A percentile compares a stretch with the other conserved stretches of the same genome.
Conservation (phyloP, 2,329 filamentous ascomycete species). For the Colletotrichum liriopes region DNA sequence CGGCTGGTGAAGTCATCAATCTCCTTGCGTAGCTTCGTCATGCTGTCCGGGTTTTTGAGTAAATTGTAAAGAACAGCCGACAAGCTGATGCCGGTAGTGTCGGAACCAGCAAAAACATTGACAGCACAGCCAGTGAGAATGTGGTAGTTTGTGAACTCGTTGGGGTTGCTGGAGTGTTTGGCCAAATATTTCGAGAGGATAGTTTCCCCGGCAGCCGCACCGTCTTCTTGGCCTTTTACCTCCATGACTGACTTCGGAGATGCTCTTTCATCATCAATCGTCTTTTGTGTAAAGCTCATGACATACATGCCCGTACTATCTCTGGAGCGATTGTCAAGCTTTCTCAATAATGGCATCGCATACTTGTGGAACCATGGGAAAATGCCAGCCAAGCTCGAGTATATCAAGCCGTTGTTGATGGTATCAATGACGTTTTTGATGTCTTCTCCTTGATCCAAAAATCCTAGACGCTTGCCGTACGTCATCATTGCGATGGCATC, state of each 20-base stretch:
- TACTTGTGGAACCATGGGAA: slow-evolving; percentile 57
- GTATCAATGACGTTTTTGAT: slow-evolving; percentile 59
- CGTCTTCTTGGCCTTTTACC: slow-evolving; percentile 24
- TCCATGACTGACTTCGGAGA: slow-evolving; percentile 37
- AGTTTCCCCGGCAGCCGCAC: slow-evolving; percentile 48
- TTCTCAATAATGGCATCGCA: slow-evolving; percentile 51
- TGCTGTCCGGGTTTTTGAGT: slow-evolving; percentile 50
- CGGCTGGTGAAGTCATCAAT: slow-evolving; percentile 39
- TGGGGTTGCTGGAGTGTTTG: slow-evolving; percentile 58
- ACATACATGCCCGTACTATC: slow-evolving; percentile 39
- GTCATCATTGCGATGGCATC: slow-evolving; percentile 69
- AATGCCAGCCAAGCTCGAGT: slow-evolving; percentile 59
- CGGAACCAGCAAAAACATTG: slow-evolving; percentile 58
- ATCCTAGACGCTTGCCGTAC: slow-evolving; percentile 56
- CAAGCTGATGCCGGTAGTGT: slow-evolving; percentile 66
- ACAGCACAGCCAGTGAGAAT: slow-evolving; percentile 47
- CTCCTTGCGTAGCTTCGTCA: slow-evolving; percentile 48
- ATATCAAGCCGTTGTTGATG: slow-evolving; percentile 53
- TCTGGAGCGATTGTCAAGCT: slow-evolving; percentile 47
- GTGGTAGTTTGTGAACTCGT: slow-evolving; percentile 58
- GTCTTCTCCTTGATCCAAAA: slow-evolving; percentile 64
- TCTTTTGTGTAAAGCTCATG: slow-evolving; percentile 51
- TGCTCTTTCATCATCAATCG: slow-evolving; percentile 50
- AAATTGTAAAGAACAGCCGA: slow-evolving; percentile 62
- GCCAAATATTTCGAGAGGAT: slow-evolving; percentile 54